phyloP scores from a whole-genome alignment of 2,329 filamentous ascomycete genomes.

The Colletotrichum australisinense region DNA sequence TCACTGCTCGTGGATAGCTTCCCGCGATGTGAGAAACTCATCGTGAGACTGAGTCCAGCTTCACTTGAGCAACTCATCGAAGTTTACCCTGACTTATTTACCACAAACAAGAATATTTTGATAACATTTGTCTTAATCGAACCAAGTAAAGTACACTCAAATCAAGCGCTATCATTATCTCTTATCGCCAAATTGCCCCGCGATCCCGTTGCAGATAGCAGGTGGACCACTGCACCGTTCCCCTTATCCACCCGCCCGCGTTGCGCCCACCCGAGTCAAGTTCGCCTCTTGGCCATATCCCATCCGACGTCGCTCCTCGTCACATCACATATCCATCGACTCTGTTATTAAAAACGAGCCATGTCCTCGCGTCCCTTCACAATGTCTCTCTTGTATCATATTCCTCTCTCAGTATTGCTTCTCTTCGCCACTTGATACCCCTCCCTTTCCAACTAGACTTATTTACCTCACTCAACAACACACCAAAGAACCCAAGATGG shows the following conservation, averaged over 20 bases:
- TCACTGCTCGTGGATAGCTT: background rate
- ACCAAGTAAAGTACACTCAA: background rate
- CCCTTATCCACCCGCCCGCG: conserved; percentile 29
- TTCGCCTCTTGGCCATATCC: conserved; percentile 4
- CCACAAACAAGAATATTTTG: background rate
- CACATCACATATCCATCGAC: background rate
- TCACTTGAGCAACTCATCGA: background rate
- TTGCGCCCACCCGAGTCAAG: conserved; percentile 28
- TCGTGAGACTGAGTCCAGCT: background rate
- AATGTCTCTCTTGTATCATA: background rate
- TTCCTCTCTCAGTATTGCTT: background rate
- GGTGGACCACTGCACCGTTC: conserved; percentile 7
- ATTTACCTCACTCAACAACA: no score
- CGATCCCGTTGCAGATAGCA: conserved; percentile 30
- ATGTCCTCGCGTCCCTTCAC: background rate
- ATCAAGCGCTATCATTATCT: background rate
- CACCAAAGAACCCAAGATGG: conserved; percentile 1
- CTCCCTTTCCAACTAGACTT: background rate
- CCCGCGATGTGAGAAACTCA: background rate
- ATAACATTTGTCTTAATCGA: background rate
- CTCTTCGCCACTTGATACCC: background rate
- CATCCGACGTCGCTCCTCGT: conserved; percentile 30
- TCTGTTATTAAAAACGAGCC: conserved; percentile 11
- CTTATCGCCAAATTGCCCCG: conserved; percentile 4
- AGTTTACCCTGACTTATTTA: background rate